Conservation (phyloP, 495 filamentous ascomycete species). For the Penicillium odoratum region DNA sequence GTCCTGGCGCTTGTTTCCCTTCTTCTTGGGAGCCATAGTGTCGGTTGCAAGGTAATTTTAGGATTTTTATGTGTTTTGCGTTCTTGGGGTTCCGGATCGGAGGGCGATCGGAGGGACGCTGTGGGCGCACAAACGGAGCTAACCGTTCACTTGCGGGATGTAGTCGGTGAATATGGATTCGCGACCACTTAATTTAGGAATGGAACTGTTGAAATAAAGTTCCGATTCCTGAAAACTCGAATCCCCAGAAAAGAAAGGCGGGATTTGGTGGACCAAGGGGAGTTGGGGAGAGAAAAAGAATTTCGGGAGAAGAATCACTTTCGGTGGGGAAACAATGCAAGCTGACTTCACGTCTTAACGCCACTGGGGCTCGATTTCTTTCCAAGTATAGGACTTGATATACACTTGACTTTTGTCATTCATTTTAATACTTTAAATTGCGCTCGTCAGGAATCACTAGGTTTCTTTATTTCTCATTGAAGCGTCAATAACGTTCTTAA, state of each 20-base stretch:
- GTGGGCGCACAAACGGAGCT: constrained; percentile 36
- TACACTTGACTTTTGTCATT: too few species aligned
- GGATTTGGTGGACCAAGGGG: constrained; percentile 19
- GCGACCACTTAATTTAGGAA: constrained; percentile 14
- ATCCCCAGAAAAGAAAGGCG: constrained; percentile 27
- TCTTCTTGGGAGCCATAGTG: constrained; percentile 89
- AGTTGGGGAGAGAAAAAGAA: constrained; percentile 27
- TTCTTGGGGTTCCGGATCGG: constrained; percentile 17
- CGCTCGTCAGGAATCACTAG: background rate
- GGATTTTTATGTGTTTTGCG: constrained; percentile 8
- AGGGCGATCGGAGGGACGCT: constrained; percentile 19
- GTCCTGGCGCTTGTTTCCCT: constrained; percentile 81
- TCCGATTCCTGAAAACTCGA: constrained; percentile 11
- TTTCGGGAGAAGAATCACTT: constrained; percentile 31
- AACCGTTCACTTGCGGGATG: constrained; percentile 31
- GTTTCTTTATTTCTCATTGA: background rate
- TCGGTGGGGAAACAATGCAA: constrained; percentile 27
- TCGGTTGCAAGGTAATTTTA: background rate
- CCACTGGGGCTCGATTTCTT: too few species aligned
- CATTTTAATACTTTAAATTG: too few species aligned
- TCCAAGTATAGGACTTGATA: too few species aligned
- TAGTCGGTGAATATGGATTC: constrained; percentile 7
- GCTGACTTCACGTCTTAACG: constrained; percentile 21
- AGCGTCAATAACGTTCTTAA: background rate
- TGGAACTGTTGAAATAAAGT: constrained; percentile 14